These are phyloP conservation scores for Mycena venus DNA, from an alignment of 768 basidiomycete species.

Conservation along the genomic window DNA sequence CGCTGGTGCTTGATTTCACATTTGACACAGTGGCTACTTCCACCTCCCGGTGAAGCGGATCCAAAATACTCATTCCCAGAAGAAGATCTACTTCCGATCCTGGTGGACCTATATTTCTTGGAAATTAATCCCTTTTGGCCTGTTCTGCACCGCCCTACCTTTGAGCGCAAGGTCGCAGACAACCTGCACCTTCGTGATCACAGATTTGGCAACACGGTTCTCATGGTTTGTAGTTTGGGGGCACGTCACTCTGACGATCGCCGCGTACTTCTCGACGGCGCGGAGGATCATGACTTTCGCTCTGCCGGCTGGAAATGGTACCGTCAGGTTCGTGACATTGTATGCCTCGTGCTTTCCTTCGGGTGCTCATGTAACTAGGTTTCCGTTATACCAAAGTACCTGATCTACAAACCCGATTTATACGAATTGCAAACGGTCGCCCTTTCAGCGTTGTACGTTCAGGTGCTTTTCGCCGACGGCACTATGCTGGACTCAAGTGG, in stretches of 20 bases:
- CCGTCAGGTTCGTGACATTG: slow-evolving; percentile 37
- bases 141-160: slow-evolving; percentile 80
- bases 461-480: slow-evolving; percentile 54
- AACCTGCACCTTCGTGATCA: slow-evolving; percentile 65
- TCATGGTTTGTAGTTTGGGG: slow-evolving; percentile 62
- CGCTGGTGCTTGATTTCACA: background rate
- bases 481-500: slow-evolving; percentile 71
- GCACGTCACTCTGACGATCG: slow-evolving; percentile 72
- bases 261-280: slow-evolving; percentile 62
- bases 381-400: slow-evolving; percentile 28
- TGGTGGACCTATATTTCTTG: slow-evolving; percentile 73
- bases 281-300: slow-evolving; percentile 39
- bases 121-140: slow-evolving; percentile 68
- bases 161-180: slow-evolving; percentile 64
- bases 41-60: slow-evolving; percentile 28
- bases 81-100: slow-evolving; percentile 60
- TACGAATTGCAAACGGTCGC: slow-evolving; percentile 29
- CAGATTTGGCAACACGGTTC: slow-evolving; percentile 54
- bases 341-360: background rate
- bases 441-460: slow-evolving; percentile 55
- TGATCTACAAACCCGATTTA: slow-evolving; percentile 24
- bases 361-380: slow-evolving; percentile 45
- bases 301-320: slow-evolving; percentile 76
- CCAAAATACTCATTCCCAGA: slow-evolving; percentile 62
- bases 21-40: slow-evolving; percentile 10